These are phyloP conservation scores for Trichothecium roseum DNA, from an alignment of 2,329 filamentous ascomycete genomes.

Conservation along the genomic window DNA sequence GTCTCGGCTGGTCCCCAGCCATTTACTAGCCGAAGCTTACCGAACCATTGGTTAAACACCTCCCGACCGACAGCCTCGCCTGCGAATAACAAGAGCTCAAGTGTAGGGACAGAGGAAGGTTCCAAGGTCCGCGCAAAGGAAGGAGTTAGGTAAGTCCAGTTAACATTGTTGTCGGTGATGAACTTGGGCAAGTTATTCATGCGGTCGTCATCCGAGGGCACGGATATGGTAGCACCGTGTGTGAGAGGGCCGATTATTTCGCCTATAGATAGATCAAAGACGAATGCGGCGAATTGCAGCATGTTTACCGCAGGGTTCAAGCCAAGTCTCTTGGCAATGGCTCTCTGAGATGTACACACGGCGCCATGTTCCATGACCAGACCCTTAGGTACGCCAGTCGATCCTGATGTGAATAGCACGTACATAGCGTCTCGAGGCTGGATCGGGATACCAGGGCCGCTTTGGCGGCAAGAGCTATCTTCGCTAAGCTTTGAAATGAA, in stretches of 20 bases:
- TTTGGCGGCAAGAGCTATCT: not conserved
- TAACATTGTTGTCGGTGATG: not conserved
- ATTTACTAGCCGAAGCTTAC: constrained; percentile 4
- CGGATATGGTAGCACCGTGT: not conserved
- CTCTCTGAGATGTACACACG: constrained; percentile 9
- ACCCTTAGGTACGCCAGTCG: constrained; percentile 9
- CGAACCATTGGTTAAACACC: constrained; percentile 6
- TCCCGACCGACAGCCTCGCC: constrained; percentile 7
- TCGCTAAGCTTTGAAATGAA: constrained; percentile 1
- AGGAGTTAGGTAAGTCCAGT: constrained; percentile 1
- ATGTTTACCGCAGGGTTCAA: constrained; percentile 9
- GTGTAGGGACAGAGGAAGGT: not conserved
- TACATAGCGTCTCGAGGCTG: constrained; percentile 7
- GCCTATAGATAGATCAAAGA: constrained; percentile 4
- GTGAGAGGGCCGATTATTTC: constrained; percentile 2
- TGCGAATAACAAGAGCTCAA: constrained; percentile 5
- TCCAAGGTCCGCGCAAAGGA: constrained; percentile 1
- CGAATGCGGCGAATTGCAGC: constrained; percentile 5
- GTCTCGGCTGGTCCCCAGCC: constrained; percentile 6
- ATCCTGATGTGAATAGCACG: constrained; percentile 8
- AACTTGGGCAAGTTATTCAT: not conserved
- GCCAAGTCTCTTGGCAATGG: constrained; percentile 8
- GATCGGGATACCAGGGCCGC: not conserved
- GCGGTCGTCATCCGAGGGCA: not conserved
- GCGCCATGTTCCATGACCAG: constrained; percentile 7